Base-by-base conservation (phyloP, 2,329 filamentous ascomycete genomes). In the Chaetomium sp. region DNA sequence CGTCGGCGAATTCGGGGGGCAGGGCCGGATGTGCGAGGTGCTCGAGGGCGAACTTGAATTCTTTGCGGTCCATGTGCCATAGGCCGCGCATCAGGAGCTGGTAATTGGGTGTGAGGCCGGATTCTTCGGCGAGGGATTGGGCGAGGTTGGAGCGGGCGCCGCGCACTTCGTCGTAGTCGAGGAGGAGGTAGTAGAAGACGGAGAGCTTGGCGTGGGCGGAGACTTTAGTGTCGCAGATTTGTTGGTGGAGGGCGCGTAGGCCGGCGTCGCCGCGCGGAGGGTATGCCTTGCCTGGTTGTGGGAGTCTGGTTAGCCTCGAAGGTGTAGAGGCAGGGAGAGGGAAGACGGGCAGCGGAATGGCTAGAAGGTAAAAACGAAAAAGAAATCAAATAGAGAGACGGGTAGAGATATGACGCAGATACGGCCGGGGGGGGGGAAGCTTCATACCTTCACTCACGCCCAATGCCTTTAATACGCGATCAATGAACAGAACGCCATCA, bases 101-200 rank as follows among this genome's bases (percentile, higher is more conserved):
- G 69, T 92, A 95, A 62, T 86, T 89, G 54, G 79, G 77, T 1
- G 90, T 88, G 51, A 95, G 77, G 60, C 85, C 84, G 5, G 83
- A 84, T 32, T 73, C 73, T 43, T 72, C 71, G 12, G 85, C 82
- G 63, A 92, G 90, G 1, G 67, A 59, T 19, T 78, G 76, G 1
- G 84, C 76, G 6, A 75, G 65, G 38, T 79, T 76, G 14, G 78
- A 71, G 3, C 77, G 75, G 35, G 62, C 53, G 19, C 76, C 75
- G 51, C 79, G 75, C 34, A 74, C 70, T 41, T 75, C 71, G 64
- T 86, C 81, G 66, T 87, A 81, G 68, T 95, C 89, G 65, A 89
- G 85, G 3, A 95, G 79, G 41, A 95, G 75, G 69, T 95, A 95
- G 76, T 89, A 95, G 61, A 95, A 77, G 48, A 94, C 79, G 14